Conservation (phyloP, 345 rosid species). For the Brassica cretica region DNA sequence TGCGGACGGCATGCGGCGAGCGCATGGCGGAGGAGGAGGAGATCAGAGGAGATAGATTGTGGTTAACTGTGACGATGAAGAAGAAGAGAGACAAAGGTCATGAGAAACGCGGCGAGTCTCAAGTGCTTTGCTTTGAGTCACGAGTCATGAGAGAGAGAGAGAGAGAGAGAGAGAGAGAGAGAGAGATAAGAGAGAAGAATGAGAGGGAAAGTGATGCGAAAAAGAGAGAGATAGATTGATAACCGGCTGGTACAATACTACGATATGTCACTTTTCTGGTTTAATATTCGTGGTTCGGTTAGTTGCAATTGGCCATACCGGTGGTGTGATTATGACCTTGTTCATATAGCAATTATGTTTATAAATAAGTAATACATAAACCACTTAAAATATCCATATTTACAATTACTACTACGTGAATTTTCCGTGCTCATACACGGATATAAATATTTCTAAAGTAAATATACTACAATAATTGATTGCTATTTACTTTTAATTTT, state of each 20-base stretch:
- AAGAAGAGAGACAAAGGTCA: slow-evolving; percentile 33
- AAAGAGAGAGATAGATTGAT: slow-evolving; percentile 8
- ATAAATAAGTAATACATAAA: too few relatives aligned
- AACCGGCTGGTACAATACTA: slow-evolving; percentile 26
- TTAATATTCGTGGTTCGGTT: too few relatives aligned
- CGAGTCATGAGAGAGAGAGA: slow-evolving; percentile 39
- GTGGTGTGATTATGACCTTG: too few relatives aligned
- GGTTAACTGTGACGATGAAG: background rate
- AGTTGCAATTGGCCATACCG: too few relatives aligned
- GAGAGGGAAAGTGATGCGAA: slow-evolving; percentile 45
- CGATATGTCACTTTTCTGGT: too few relatives aligned
- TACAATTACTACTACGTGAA: too few relatives aligned
- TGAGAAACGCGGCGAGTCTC: slow-evolving; percentile 37
- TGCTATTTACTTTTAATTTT: too few relatives aligned
- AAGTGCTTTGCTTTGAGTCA: slow-evolving; percentile 35
- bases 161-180: slow-evolving; percentile 26
- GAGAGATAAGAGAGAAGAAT: background rate
- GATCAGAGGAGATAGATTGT: slow-evolving; percentile 33
- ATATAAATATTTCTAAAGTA: too few relatives aligned
- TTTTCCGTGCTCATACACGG: too few relatives aligned
- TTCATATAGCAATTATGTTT: too few relatives aligned
- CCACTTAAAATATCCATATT: too few relatives aligned
- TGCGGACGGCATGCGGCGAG: slow-evolving; percentile 61
- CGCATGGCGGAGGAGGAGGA: slow-evolving; percentile 50
- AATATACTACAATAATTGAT: too few relatives aligned